Percentiles rank a stretch among this genome's conserved stretches.
phyloP scores from a whole-genome alignment of 176 grass and related monocot genomes.

The Typha latifolia region DNA sequence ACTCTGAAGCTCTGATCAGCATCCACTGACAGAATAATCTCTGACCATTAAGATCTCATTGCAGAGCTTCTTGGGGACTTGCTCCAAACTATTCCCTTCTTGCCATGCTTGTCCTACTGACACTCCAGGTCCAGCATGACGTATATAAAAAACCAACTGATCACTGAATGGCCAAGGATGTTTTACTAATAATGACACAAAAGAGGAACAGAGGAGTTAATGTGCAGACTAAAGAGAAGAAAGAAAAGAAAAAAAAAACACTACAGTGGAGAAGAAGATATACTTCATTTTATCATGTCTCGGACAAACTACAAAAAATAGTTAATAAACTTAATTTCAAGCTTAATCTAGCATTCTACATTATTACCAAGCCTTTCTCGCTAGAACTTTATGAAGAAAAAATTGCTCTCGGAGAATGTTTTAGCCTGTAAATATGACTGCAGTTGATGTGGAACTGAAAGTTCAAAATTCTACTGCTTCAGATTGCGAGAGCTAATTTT shows the following conservation, averaged over 20 bases:
- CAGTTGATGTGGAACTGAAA: too few species aligned
- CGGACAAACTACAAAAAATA: background rate
- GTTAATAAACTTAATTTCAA: background rate
- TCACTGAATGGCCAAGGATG: slow-evolving; percentile 21
- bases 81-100: slow-evolving; percentile 23
- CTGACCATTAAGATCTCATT: slow-evolving; percentile 22
- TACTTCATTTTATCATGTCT: background rate
- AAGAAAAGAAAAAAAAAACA: background rate
- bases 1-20: background rate
- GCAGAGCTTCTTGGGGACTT: slow-evolving; percentile 21
- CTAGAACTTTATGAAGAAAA: background rate
- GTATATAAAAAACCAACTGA: slow-evolving; percentile 27
- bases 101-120: slow-evolving; percentile 29
- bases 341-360: background rate
- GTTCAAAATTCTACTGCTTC: too few species aligned
- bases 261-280: background rate
- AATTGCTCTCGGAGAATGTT: too few species aligned
- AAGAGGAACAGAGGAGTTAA: background rate
- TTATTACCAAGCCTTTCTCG: background rate
- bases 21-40: slow-evolving; percentile 3
- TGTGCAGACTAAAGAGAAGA: background rate
- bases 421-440: too few species aligned
- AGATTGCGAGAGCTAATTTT: too few species aligned
- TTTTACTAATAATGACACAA: background rate
- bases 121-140: slow-evolving; percentile 20